phyloP scores from a whole-genome alignment of 805 yeast species.

The Priceomyces medius region DNA sequence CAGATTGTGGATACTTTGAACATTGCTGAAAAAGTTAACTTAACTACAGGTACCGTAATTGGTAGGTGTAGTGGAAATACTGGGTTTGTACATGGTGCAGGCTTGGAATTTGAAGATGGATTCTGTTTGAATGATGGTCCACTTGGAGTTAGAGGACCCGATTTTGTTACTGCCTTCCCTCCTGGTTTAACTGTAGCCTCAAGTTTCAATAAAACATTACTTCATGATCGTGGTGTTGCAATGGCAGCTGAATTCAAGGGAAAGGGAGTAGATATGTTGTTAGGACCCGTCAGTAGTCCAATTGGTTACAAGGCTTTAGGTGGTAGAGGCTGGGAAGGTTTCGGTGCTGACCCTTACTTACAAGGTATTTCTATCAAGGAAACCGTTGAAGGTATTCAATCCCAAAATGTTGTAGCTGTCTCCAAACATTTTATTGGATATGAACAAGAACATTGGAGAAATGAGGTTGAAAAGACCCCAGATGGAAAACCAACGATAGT shows the following conservation, averaged over 20 bases:
- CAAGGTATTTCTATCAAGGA: conserved; percentile 9
- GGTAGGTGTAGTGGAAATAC: conserved; percentile 6
- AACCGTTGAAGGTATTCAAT: conserved; percentile 8
- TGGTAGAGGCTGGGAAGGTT: conserved; percentile 11
- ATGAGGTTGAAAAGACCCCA: conserved; percentile 2
- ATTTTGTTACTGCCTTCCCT: conserved; percentile 3
- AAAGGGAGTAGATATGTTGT: conserved; percentile 3
- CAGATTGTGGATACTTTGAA: conserved; percentile 3
- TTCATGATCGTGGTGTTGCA: conserved; percentile 5
- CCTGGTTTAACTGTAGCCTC: conserved; percentile 5
- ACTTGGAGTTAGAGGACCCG: conserved; percentile 4
- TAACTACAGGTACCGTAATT: conserved; percentile 3
- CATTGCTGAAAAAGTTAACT: conserved; percentile 4
- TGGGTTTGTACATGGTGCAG: conserved; percentile 1
- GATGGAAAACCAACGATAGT: conserved; percentile 8
- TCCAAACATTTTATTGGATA: conserved; percentile 10
- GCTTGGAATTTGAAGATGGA: conserved; percentile 1
- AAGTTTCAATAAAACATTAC: neutral
- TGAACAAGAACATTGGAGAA: conserved; percentile 7
- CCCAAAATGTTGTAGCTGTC: conserved; percentile 8
- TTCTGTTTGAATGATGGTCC: conserved; percentile 5
- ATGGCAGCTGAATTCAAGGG: conserved; percentile 2
- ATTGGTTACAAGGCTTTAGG: conserved; percentile 5
- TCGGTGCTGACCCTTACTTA: conserved; percentile 9
- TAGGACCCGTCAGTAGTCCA: conserved; percentile 6